Evolutionary conservation across 2,329 filamentous ascomycete species (phyloP).

Genomic region (Tolypocladium album): DNA sequence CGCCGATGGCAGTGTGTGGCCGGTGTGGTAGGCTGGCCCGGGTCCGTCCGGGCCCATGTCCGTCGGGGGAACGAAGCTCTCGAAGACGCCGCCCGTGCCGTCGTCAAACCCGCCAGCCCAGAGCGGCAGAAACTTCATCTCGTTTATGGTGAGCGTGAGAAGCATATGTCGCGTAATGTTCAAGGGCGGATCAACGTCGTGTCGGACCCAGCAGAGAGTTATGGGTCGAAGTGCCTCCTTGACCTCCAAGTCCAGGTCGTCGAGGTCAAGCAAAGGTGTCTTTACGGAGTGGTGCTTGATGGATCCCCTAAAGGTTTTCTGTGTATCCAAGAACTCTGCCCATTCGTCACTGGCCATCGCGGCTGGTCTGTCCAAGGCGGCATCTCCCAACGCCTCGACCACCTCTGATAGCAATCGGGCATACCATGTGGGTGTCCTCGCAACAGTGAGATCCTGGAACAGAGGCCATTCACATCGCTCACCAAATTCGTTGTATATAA

Average conservation of each 20-base stretch:
- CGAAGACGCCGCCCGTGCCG: slow-evolving; percentile 38
- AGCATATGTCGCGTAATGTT: slow-evolving; percentile 33
- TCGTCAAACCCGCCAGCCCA: slow-evolving; percentile 51
- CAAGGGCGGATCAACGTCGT: slow-evolving; percentile 21
- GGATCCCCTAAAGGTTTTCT: neutral
- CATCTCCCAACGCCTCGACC: neutral
- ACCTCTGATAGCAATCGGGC: neutral
- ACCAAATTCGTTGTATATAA: slow-evolving; percentile 22
- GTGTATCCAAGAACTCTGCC: neutral
- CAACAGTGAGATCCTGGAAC: neutral
- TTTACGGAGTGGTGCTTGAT: neutral
- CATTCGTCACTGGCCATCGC: neutral
- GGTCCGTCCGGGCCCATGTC: slow-evolving; percentile 34
- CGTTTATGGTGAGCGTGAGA: slow-evolving; percentile 41
- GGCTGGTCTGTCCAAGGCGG: neutral
- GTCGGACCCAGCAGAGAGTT: slow-evolving; percentile 13
- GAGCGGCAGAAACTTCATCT: slow-evolving; percentile 52
- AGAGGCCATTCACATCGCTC: neutral
- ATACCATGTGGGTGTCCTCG: neutral
- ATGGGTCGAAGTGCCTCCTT: slow-evolving; percentile 10
- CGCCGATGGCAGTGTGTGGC: slow-evolving; percentile 23
- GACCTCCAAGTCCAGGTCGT: slow-evolving; percentile 10
- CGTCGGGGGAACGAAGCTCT: slow-evolving; percentile 27
- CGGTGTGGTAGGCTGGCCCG: slow-evolving; percentile 36
- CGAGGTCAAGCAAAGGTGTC: slow-evolving; percentile 10